Percentiles rank a stretch among this genome's conserved stretches.
phyloP scores from a whole-genome alignment of 2,329 filamentous ascomycete species.

The Fusarium decemcellulare region DNA sequence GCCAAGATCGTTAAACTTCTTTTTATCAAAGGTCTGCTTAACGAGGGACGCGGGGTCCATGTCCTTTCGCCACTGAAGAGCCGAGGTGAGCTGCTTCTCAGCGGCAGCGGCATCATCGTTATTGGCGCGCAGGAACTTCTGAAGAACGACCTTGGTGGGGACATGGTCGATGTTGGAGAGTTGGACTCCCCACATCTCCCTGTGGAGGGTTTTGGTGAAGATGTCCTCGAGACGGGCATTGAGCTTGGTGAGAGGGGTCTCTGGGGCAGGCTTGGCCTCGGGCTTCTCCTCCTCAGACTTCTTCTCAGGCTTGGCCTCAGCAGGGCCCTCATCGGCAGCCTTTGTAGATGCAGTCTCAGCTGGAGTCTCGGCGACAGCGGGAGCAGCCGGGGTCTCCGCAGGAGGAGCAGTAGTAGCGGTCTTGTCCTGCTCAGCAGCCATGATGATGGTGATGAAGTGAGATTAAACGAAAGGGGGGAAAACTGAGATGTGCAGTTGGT shows the following conservation, averaged over 20 bases:
- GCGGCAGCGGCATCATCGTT: slow-evolving; percentile 81
- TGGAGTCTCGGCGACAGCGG: slow-evolving; percentile 8
- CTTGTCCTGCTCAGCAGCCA: slow-evolving; percentile 51
- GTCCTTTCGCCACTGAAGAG: slow-evolving; percentile 86
- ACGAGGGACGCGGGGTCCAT: slow-evolving; percentile 79
- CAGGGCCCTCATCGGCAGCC: slow-evolving; percentile 27
- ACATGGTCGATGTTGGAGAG: slow-evolving; percentile 73
- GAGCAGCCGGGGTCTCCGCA: slow-evolving; percentile 26
- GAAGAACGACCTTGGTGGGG: slow-evolving; percentile 86
- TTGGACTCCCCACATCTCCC: slow-evolving; percentile 89
- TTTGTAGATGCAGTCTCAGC: slow-evolving; percentile 22
- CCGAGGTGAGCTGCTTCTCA: slow-evolving; percentile 82
- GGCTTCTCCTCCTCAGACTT: slow-evolving; percentile 13
- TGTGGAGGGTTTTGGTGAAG: slow-evolving; percentile 69
- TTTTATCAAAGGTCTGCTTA: slow-evolving; percentile 73
- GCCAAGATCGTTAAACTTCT: slow-evolving; percentile 83
- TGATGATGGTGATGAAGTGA: slow-evolving; percentile 31
- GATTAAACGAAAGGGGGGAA: not conserved
- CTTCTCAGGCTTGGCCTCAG: slow-evolving; percentile 7
- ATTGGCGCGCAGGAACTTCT: slow-evolving; percentile 96
- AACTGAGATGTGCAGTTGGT: not conserved
- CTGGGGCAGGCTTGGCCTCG: slow-evolving; percentile 27
- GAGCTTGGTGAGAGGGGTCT: slow-evolving; percentile 66
- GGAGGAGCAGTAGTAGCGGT: slow-evolving; percentile 24
- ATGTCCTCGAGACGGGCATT: slow-evolving; percentile 71